Evolutionary conservation across 108 stramenopile species (phyloP).

Genomic region (Schizochytrium sp.): DNA sequence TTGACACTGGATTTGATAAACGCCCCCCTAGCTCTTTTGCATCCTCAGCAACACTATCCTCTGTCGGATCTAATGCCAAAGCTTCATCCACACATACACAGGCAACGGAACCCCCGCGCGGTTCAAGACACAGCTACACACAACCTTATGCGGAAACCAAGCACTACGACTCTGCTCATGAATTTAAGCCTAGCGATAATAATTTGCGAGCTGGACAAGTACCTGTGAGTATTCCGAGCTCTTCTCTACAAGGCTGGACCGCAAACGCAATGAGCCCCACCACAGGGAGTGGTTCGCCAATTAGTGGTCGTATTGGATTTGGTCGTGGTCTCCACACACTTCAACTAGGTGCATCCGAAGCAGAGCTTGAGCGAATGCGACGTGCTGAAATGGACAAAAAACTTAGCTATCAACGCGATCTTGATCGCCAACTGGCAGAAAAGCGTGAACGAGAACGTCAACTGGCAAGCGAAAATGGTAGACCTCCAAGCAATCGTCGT

Average conservation of each 20-base stretch:
- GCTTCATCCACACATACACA: neutral
- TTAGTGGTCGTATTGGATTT: neutral
- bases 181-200: neutral
- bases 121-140: neutral
- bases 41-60: neutral
- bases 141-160: neutral
- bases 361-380: neutral
- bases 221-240: neutral
- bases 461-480: neutral
- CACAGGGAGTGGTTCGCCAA: neutral
- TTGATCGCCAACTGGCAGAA: slow-evolving; percentile 24
- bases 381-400: slow-evolving; percentile 25
- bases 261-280: neutral
- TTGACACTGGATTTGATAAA: neutral
- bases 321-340: neutral
- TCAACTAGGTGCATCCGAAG: neutral
- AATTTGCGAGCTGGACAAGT: neutral
- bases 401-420: slow-evolving; percentile 25
- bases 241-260: neutral
- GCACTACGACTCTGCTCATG: neutral
- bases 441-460: neutral
- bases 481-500: neutral
- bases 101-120: neutral
- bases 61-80: neutral
- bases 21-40: neutral